A percentile compares a stretch with the other conserved stretches of the same genome.
These are phyloP conservation scores for Moringa oleifera DNA, from an alignment of 345 rosid species.

Conservation along the genomic window DNA sequence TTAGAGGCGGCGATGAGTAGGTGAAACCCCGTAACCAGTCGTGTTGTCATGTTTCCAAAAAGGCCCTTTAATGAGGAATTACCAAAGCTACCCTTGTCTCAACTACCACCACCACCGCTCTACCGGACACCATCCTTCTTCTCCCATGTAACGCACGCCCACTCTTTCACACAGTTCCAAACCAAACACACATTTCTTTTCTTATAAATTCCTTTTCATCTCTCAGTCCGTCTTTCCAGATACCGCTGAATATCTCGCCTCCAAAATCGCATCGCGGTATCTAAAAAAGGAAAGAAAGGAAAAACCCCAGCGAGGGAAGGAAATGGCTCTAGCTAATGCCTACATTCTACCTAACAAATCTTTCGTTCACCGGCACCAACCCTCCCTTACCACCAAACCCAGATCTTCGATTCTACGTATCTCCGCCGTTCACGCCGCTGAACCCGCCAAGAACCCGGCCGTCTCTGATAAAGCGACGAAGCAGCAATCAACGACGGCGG, in stretches of 20 bases:
- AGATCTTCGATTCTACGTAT: slow-evolving; percentile 28
- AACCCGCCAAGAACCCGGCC: slow-evolving; percentile 33
- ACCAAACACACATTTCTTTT: no score
- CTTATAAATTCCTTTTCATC: not conserved
- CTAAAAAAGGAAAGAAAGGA: not conserved
- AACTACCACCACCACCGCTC: slow-evolving; percentile 15
- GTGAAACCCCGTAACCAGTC: no score
- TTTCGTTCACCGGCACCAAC: slow-evolving; percentile 18
- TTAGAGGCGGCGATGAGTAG: no score
- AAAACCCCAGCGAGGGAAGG: not conserved
- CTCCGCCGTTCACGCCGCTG: slow-evolving; percentile 54
- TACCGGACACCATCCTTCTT: slow-evolving; percentile 2
- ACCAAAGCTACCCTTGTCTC: slow-evolving; percentile 8
- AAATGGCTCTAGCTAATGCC: slow-evolving; percentile 36
- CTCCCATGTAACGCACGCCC: no score
- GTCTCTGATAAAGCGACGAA: slow-evolving; percentile 17
- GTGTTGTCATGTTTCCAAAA: not conserved
- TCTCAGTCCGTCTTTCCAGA: slow-evolving; percentile 23
- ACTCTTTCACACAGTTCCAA: not conserved
- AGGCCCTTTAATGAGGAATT: not conserved
- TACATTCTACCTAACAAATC: slow-evolving; percentile 30
- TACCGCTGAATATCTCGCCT: not conserved
- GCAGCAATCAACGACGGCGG: slow-evolving; percentile 8
- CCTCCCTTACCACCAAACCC: slow-evolving; percentile 13
- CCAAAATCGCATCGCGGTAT: no score